These are phyloP conservation scores for Aureobasidium melanogenum DNA, from an alignment of 2,329 filamentous ascomycete species.

Conservation along the genomic window DNA sequence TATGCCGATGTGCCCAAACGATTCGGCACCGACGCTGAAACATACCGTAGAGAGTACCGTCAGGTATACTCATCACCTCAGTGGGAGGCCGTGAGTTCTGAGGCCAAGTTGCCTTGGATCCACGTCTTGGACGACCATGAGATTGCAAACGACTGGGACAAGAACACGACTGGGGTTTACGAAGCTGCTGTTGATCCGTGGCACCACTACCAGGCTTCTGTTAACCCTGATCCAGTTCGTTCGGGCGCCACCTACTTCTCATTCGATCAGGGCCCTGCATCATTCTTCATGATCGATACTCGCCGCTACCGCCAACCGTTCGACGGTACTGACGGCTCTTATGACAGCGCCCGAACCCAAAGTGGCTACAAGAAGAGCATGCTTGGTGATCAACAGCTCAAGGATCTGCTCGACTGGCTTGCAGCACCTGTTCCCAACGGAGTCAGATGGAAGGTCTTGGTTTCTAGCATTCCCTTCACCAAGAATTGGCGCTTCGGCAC, in stretches of 20 bases:
- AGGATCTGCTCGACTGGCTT: conserved; percentile 72
- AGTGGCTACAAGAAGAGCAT: conserved; percentile 59
- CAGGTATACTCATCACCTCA: conserved; percentile 94
- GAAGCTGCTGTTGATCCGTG: conserved; percentile 73
- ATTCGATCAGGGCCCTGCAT: conserved; percentile 81
- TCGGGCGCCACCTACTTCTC: conserved; percentile 71
- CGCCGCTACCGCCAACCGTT: conserved; percentile 70
- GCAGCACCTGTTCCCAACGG: conserved; percentile 61
- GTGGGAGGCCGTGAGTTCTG: conserved; percentile 47
- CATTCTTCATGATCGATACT: conserved; percentile 92
- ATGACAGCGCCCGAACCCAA: conserved; percentile 31
- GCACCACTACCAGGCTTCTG: conserved; percentile 72
- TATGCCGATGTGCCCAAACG: conserved; percentile 81
- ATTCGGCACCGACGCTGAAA: conserved; percentile 60
- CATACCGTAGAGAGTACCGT: conserved; percentile 86
- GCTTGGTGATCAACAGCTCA: conserved; percentile 70
- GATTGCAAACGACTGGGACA: conserved; percentile 87
- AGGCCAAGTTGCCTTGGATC: conserved; percentile 69
- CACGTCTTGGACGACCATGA: conserved; percentile 97
- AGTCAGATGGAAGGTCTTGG: conserved; percentile 87
- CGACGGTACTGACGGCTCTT: conserved; percentile 49
- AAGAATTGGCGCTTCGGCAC: conserved; percentile 93
- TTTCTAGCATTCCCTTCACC: conserved; percentile 87
- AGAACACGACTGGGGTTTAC: conserved; percentile 73
- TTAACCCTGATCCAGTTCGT: conserved; percentile 65